A percentile compares a stretch with the other conserved stretches of the same genome.
These are phyloP conservation scores for Malus sylvestris DNA, from an alignment of 306 rosid genomes.

Conservation along the genomic window DNA sequence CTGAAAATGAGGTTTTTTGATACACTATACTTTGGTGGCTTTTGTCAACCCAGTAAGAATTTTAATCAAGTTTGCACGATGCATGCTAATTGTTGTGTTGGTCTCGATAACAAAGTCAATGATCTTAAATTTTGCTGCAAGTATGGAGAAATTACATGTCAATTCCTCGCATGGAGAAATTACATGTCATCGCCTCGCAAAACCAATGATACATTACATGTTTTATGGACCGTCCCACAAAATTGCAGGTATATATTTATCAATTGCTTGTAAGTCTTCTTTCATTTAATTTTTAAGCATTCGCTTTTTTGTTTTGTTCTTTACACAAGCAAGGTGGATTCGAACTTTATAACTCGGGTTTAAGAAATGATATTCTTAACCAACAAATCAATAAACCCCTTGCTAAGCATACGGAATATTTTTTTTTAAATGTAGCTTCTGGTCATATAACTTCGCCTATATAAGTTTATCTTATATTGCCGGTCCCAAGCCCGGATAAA, in stretches of 20 bases:
- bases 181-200: neutral
- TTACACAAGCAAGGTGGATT: too few species aligned
- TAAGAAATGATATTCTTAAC: too few species aligned
- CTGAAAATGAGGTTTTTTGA: constrained; percentile 54
- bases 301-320: too few species aligned
- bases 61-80: constrained; percentile 45
- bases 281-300: too few species aligned
- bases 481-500: too few species aligned
- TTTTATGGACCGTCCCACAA: constrained; percentile 54
- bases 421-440: too few species aligned
- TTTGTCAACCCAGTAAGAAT: constrained; percentile 45
- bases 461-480: too few species aligned
- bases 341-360: too few species aligned
- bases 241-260: constrained; percentile 41
- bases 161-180: constrained; percentile 30
- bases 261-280: too few species aligned
- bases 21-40: constrained; percentile 61
- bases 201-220: neutral
- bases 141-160: constrained; percentile 44
- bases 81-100: constrained; percentile 87
- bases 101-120: constrained; percentile 52
- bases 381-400: too few species aligned
- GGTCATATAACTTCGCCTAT: too few species aligned
- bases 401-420: too few species aligned
- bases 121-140: constrained; percentile 60